These are phyloP conservation scores for Nigrospora oryzae DNA, from an alignment of 2,329 filamentous ascomycete genomes.

Conservation along the genomic window DNA sequence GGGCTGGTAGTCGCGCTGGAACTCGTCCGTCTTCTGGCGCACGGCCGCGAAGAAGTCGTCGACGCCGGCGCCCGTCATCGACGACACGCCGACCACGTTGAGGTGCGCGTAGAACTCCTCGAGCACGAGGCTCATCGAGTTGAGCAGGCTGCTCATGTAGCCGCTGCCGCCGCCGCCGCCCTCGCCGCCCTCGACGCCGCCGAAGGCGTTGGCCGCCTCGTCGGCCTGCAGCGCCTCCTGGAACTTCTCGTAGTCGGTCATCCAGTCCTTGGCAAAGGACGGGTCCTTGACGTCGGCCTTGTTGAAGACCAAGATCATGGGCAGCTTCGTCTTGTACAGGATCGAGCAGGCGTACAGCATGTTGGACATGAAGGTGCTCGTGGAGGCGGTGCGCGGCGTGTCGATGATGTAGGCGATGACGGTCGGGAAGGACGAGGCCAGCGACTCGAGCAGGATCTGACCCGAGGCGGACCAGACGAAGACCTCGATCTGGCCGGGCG, in stretches of 20 bases:
- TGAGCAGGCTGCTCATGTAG: conserved; percentile 92
- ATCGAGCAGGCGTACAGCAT: conserved; percentile 99
- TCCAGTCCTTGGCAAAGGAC: conserved; percentile 93
- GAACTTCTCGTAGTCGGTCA: conserved; percentile 97
- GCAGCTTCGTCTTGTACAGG: conserved; percentile 95
- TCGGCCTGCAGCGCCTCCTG: conserved; percentile 76
- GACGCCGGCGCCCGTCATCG: conserved; percentile 84
- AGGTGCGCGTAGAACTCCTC: conserved; percentile 97
- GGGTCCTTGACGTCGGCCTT: conserved; percentile 95
- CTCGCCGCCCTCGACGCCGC: conserved; percentile 48
- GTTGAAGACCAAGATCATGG: conserved; percentile 99
- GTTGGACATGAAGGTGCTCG: conserved; percentile 98
- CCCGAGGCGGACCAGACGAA: conserved; percentile 98
- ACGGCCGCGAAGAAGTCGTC: conserved; percentile 93
- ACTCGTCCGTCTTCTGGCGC: conserved; percentile 78
- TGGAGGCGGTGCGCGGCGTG: conserved; percentile 85
- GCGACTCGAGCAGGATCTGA: conserved; percentile 83
- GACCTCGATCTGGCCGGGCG: conserved; percentile 95
- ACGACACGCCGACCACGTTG: conserved; percentile 85
- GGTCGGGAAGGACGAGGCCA: conserved; percentile 91
- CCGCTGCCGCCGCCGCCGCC: conserved; percentile 69
- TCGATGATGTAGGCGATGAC: conserved; percentile 97
- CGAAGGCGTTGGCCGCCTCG: conserved; percentile 69
- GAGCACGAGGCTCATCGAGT: conserved; percentile 95
- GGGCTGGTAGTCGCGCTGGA: conserved; percentile 82